Base-by-base conservation (phyloP, 768 basidiomycete genomes). In the Termitomyces sp. region DNA sequence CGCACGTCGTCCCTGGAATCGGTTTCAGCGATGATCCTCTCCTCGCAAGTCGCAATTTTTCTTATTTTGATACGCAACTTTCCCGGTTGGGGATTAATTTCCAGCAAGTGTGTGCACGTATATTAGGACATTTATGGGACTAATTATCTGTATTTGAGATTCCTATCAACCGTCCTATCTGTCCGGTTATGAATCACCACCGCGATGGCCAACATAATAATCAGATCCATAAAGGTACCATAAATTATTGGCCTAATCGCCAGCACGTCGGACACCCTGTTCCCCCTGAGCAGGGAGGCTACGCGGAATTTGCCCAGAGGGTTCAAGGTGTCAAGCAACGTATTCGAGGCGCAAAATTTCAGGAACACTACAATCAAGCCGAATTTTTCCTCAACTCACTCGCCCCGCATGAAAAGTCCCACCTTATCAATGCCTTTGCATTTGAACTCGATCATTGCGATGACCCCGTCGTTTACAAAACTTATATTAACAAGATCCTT, bases 191-290 rank as follows among this genome's bases (percentile, higher is more conserved):
- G 70, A 89, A 85, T 63, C 77, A 83, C 58, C 74, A 88, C 43
- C 82, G 88, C 40, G 87, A 86, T 63, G 88, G 89, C 1, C 67
- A 76, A 59, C 69, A 71, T 56, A 79, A 85, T 49, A 78, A 81
- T 59, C 80, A 74, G 30, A 89, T 90, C 57, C 73, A 76, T 45
- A 82, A 79, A 65, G 80, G 79, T 52, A 69, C 60, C 5, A 70
- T 87, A 64, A 93, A 93, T 63, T 95, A 95, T 66, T 90, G 83
- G 81, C 94, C 94, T 0, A 94, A 94, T 67, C 81, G 93, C 11
- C 77, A 80, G 46, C 68, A 74, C 11, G 67, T 74, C 5, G 79
- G 76, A 13, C 71, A 70, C 13, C 86, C 87, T 0, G 76, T 79
- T 14, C 68, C 79, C 13, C 63, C 71, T 0, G 67, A 72, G 1